Evolutionary conservation across 352 stramenopile genomes (phyloP).

Genomic region (Phytophthora pistaciae): DNA sequence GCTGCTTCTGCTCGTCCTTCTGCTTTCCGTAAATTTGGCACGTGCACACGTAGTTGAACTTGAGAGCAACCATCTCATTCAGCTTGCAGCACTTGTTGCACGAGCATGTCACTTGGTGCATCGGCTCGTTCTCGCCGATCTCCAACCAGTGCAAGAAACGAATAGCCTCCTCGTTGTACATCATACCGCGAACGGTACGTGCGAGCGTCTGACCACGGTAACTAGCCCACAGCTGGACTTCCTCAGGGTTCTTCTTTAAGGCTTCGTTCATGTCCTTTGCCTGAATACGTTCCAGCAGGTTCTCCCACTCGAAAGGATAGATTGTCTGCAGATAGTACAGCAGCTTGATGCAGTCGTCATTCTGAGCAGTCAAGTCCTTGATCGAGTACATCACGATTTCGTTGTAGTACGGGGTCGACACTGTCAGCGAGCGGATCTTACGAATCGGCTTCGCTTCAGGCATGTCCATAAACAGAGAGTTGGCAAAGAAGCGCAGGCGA

Average conservation of each 20-base stretch:
- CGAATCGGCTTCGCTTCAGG: constrained; percentile 84
- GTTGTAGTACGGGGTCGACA: constrained; percentile 88
- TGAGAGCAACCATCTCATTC: constrained; percentile 82
- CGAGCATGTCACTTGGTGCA: constrained; percentile 75
- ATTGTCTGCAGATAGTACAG: constrained; percentile 96
- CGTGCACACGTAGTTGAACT: constrained; percentile 91
- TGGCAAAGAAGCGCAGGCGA: constrained; percentile 85
- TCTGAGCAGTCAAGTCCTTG: constrained; percentile 86
- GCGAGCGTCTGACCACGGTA: constrained; percentile 84
- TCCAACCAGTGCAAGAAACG: constrained; percentile 87
- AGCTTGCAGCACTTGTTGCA: constrained; percentile 88
- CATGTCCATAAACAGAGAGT: constrained; percentile 92
- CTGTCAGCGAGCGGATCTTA: constrained; percentile 82
- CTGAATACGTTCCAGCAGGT: constrained; percentile 79
- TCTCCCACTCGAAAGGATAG: constrained; percentile 86
- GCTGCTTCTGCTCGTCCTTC: constrained; percentile 84
- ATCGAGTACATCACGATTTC: constrained; percentile 92
- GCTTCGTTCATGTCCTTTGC: constrained; percentile 84
- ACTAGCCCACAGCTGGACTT: constrained; percentile 83
- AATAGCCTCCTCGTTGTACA: constrained; percentile 88
- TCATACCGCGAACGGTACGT: constrained; percentile 85
- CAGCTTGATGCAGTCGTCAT: constrained; percentile 94
- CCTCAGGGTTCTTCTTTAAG: constrained; percentile 81
- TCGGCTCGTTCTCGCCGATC: constrained; percentile 87
- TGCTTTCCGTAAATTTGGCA: constrained; percentile 90